Conservation (phyloP, 2,329 filamentous ascomycete genomes). For the Diaporthe destruens region DNA sequence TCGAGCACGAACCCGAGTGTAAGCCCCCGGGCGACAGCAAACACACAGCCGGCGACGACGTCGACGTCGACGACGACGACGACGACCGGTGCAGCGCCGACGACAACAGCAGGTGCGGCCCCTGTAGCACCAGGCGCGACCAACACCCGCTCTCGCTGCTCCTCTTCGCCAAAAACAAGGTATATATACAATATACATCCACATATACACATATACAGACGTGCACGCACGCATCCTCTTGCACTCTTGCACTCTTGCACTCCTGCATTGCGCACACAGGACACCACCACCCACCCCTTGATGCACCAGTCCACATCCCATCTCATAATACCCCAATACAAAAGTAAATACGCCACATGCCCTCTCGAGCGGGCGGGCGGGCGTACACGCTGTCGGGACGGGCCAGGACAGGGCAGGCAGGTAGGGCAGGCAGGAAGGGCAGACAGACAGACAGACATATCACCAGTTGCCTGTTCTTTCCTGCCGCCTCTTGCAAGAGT, state of each 20-base stretch:
- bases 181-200: constrained; percentile 24
- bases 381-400: not conserved
- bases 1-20: constrained; percentile 25
- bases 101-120: constrained; percentile 20
- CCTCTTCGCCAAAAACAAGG: constrained; percentile 34
- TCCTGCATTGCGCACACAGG: not conserved
- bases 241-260: not conserved
- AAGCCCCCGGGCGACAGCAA: constrained; percentile 27
- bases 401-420: not conserved
- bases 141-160: constrained; percentile 11
- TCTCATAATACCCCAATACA: constrained; percentile 14
- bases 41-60: constrained; percentile 9
- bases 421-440: not conserved
- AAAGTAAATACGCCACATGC: not conserved
- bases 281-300: not conserved
- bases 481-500: not conserved
- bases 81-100: not conserved
- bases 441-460: not conserved
- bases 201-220: not conserved
- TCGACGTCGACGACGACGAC: no score
- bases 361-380: constrained; percentile 5
- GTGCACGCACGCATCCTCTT: not conserved
- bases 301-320: constrained; percentile 1
- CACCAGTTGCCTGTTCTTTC: not conserved
- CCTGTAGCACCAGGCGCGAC: constrained; percentile 17